Evolutionary conservation across 495 filamentous ascomycete species (phyloP), one percentile per base, ranked within the genome.

Genomic region (Chaetomium fimeti): DNA sequence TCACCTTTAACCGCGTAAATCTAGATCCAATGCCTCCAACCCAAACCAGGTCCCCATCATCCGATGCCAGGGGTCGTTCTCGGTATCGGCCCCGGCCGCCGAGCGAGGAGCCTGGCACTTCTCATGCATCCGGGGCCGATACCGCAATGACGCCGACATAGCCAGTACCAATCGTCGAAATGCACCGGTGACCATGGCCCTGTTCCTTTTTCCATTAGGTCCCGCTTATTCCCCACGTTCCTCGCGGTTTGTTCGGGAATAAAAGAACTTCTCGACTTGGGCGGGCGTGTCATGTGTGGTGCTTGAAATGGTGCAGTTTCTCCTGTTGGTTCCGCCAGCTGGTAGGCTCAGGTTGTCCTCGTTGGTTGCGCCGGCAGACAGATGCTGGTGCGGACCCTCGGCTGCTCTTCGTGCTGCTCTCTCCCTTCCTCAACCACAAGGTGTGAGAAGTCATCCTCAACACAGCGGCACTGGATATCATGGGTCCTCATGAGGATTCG

Each of bases 241-340:
- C 55, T 59, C 47, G 48, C 55, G 54, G 5, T 58, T 64, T 64
- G 45, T 29, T 59, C 62, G 62, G 62, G 43, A 64, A 64, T 64
- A 59, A 58, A 9, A 49, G n/a, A 40, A 36, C 52, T 47, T 29
- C 25, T 43, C 32, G 12, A 38, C 20, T 51, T 29, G 16, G 7
- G 18, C n/a, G 16, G 36, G 54, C 25, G 28, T 28, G 16, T 47
- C 59, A 2, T 51, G 57, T 16, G 24, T 20, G 57, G 45, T 12
- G 18, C 20, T 42, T 27, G 45, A 40, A 13, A 40, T 43, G 47
- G 47, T 25, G 45, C 45, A 36, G 6, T n/a, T 24, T 29, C 22
- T 22, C 32, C 48, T 32, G 47, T 40, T 42, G 20, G 32, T 25
- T 13, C 61, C 27, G 40, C 27, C 51, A 18, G 9, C 24, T 29